A percentile compares a stretch with the other conserved stretches of the same genome.
phyloP scores from a whole-genome alignment of 2,329 filamentous ascomycete genomes.

The Botrytis galanthina region DNA sequence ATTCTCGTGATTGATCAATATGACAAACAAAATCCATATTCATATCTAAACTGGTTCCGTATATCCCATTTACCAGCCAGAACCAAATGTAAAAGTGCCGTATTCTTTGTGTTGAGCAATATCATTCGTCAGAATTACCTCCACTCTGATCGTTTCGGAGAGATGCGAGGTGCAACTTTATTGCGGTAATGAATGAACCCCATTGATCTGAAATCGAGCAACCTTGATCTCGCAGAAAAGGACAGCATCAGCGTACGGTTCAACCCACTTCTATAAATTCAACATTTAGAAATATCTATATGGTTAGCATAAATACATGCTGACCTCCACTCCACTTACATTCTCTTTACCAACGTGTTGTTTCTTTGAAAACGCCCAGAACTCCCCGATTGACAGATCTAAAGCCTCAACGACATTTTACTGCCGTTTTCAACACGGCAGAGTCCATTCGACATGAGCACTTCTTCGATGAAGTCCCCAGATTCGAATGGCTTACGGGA shows the following conservation, averaged over 20 bases:
- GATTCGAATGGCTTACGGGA: slow-evolving; percentile 33
- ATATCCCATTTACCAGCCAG: not conserved
- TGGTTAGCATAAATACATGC: slow-evolving; percentile 9
- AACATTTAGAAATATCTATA: not conserved
- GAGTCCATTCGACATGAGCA: slow-evolving; percentile 23
- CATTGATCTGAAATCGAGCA: not conserved
- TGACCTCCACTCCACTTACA: not conserved
- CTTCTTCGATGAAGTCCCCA: slow-evolving; percentile 12
- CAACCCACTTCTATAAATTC: slow-evolving; percentile 13
- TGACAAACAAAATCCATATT: not conserved
- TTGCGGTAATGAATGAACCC: not conserved
- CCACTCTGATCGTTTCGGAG: slow-evolving; percentile 1
- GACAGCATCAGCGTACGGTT: slow-evolving; percentile 6
- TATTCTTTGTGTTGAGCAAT: not conserved
- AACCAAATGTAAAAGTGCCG: not conserved
- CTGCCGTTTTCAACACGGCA: slow-evolving; percentile 20
- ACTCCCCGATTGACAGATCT: not conserved
- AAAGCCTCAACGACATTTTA: slow-evolving; percentile 6
- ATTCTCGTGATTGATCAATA: not conserved
- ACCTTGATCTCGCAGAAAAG: slow-evolving; percentile 9
- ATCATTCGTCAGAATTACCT: slow-evolving; percentile 1
- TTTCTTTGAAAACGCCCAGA: not conserved
- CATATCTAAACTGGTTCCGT: not conserved
- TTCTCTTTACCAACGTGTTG: not conserved
- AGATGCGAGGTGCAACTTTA: not conserved